Base-by-base conservation (phyloP, 2,329 filamentous ascomycete species). In the Macrophomina phaseolina region DNA sequence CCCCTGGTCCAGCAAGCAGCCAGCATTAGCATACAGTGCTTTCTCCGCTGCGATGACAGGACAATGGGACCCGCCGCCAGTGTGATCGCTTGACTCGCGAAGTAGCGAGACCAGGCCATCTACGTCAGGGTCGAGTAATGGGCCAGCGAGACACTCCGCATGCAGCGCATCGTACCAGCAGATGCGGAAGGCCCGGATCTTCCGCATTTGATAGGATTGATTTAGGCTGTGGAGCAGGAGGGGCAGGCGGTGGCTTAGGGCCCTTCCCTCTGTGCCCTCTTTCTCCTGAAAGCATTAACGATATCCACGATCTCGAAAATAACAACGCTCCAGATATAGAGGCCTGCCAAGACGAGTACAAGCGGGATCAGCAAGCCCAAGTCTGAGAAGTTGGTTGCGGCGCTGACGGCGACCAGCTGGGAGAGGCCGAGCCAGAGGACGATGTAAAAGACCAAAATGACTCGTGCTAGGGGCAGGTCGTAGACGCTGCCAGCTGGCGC, bases 181-280 rank as follows among this genome's bases (percentile, higher is more conserved):
- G 23, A 23, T 23, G 23, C 23, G 23, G 23, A 23, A 23, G 23
- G 23, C 23, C 23, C 23, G 23, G 23, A 3, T 23, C 23, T 2
- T 23, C 23, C 23, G 23, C 23, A 23, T 23, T 23, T 23, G 23
- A 23, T 23, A 3, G 23, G 23, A 23, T 23, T 23, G 3, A 23
- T 23, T 23, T 23, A 23, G 23, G 23, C 4, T 38, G 36, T 38
- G 7, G 36, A 38, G 36, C 36, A 38, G 36, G 7, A 38, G 7
- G 36, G 36, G 11, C 11, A 38, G 11, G 36, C 6, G 36, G 9
- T 18, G 7, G n/a, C 36, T 14, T 8, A 12, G 70, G 38, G 68
- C 67, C 46, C 7, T 72, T 60, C 34, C 66, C 69, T 30, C 67
- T 68, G 40, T 65, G 64, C 49, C 45, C 66, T 28, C 67, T 62